Percentiles rank a stretch among this genome's conserved stretches.
Evolutionary conservation across 2,329 filamentous ascomycete genomes (phyloP).

Genomic region (Claviceps sp.): DNA sequence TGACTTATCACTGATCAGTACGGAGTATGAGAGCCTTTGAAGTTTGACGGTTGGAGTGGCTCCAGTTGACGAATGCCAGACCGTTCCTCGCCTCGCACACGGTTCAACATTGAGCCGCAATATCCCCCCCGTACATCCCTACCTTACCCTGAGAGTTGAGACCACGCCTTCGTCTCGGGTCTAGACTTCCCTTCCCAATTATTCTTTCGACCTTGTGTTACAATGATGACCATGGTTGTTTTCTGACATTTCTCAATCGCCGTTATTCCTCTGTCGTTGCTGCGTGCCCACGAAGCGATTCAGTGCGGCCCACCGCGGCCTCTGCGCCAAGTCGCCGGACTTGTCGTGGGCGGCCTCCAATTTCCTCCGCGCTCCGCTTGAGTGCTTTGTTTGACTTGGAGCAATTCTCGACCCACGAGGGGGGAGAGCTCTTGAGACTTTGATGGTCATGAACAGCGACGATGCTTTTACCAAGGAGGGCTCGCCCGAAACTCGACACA

Average conservation of each 20-base stretch:
- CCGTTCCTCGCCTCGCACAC: too few relatives aligned
- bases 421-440: neutral
- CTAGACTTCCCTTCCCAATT: neutral
- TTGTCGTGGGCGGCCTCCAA: neutral
- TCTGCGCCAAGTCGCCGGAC: neutral
- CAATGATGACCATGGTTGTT: neutral
- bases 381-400: neutral
- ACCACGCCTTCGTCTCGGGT: too few relatives aligned
- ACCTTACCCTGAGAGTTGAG: too few relatives aligned
- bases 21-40: too few relatives aligned
- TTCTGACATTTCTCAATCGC: neutral
- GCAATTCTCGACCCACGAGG: neutral
- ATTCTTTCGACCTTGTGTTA: neutral
- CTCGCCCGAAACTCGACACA: neutral
- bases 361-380: neutral
- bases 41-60: too few relatives aligned
- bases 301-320: neutral
- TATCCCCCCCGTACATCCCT: too few relatives aligned
- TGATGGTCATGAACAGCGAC: neutral
- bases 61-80: too few relatives aligned
- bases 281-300: neutral
- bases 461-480: neutral
- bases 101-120: too few relatives aligned
- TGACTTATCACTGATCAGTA: too few relatives aligned
- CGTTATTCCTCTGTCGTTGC: neutral